Base-by-base conservation (phyloP, 176 grass and related monocot genomes). In the Oryza coarctata region DNA sequence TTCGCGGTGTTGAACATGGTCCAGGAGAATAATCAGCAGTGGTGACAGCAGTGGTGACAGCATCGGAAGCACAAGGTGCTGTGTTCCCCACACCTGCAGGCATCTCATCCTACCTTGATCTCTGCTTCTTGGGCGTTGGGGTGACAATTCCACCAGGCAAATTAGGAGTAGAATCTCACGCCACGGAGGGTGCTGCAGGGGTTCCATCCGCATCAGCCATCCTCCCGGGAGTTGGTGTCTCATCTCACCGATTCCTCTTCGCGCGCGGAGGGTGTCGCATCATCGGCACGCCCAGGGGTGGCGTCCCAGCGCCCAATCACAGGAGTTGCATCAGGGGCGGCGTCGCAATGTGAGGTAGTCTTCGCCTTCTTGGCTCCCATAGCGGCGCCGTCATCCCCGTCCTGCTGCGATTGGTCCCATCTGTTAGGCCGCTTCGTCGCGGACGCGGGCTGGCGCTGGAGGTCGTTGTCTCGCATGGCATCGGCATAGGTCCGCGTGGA, bases 161-260 rank as follows among this genome's bases (percentile, higher is more conserved):
- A 71, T 98, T 95, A 9, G 95, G 95, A 10, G 90, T 95, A 3
- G 96, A 88, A 73, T 98, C 93, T 90, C 96, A 98, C 13, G 96
- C 92, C 6, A 93, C 89, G 55, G 96, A 86, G 1, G 93, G 93
- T n/a, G n/a, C n/a, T 43, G 84, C 83, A 14, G 95, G 96, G 10
- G 95, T 98, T 25, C 90, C 96, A 74, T 98, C 96, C 0, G 96
- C 87, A 86, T 98, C 96, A 32, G 85, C 88, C 79, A 93, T 76
- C 75, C 96, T 88, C 17, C 93, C 96, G 12, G 90, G 90, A 41
- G 96, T 95, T 3, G 96, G 96, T 1, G 96, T 98, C 83, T 98
- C 96, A 85, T 98, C 96, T 93, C 96, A 98, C 40, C 96, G 82
- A 83, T 98, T 95, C 57, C 96, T 89, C n/a, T 91, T 81, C n/a